Percentiles rank a stretch among this genome's conserved stretches.
Conservation (phyloP, 306 rosid genomes). For the Cucurbita moschata region DNA sequence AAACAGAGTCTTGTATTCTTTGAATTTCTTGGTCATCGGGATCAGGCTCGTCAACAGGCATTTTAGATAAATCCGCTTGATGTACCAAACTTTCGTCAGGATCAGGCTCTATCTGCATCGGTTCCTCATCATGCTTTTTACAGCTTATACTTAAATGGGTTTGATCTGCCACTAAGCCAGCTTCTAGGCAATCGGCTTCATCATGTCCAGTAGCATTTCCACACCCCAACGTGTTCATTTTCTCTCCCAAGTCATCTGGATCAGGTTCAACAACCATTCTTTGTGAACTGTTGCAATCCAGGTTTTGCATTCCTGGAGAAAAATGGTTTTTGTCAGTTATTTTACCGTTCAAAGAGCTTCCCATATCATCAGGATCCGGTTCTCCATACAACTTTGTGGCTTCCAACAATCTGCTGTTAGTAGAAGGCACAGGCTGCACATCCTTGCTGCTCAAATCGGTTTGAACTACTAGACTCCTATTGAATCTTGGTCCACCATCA, state of each 20-base stretch:
- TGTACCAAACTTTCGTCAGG: slow-evolving; percentile 29
- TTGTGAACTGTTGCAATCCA: slow-evolving; percentile 14
- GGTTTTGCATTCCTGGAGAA: slow-evolving; percentile 15
- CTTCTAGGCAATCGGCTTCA: slow-evolving; percentile 11
- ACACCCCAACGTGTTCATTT: slow-evolving; percentile 2
- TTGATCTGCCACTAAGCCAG: slow-evolving; percentile 7
- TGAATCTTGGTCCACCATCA: slow-evolving; percentile 12
- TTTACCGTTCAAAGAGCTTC: slow-evolving; percentile 13
- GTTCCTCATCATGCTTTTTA: slow-evolving; percentile 16
- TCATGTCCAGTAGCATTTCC: slow-evolving; percentile 2
- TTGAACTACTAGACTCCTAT: not conserved
- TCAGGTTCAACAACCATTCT: slow-evolving; percentile 24
- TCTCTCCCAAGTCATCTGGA: slow-evolving; percentile 23
- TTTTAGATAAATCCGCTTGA: slow-evolving; percentile 22
- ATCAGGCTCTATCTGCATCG: slow-evolving; percentile 29
- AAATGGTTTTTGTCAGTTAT: slow-evolving; percentile 13
- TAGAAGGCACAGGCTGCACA: slow-evolving; percentile 10
- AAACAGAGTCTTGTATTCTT: slow-evolving; percentile 60
- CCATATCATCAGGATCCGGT: slow-evolving; percentile 30
- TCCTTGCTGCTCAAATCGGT: not conserved
- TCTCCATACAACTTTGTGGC: slow-evolving; percentile 14
- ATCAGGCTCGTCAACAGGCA: slow-evolving; percentile 57
- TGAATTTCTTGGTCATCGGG: slow-evolving; percentile 75
- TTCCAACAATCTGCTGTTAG: slow-evolving; percentile 10
- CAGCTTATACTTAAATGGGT: slow-evolving; percentile 11